Conservation (phyloP, 331 rosid genomes). For the Quercus phellos region DNA sequence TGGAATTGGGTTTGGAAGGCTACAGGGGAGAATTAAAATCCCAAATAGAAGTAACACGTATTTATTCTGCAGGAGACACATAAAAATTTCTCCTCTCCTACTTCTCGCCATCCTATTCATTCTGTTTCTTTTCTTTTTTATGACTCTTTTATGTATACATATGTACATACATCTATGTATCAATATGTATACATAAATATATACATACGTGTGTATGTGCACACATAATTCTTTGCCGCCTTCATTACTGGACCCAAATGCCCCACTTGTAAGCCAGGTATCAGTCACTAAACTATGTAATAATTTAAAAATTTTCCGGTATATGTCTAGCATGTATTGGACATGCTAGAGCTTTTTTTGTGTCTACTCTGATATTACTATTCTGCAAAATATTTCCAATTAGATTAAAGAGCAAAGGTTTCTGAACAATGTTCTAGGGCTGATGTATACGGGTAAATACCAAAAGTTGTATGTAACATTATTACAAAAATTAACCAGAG, state of each 20-base stretch:
- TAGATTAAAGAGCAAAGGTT: background rate
- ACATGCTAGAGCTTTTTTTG: background rate
- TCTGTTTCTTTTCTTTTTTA: background rate
- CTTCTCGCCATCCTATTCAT: background rate
- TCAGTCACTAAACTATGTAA: background rate
- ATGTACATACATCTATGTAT: background rate
- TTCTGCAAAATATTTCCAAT: background rate
- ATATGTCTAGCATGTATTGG: background rate
- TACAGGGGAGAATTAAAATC: background rate
- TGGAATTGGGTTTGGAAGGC: background rate
- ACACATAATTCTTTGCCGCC: background rate
- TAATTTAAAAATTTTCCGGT: background rate
- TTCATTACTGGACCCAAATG: background rate
- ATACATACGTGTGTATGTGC: background rate
- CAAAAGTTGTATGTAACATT: background rate
- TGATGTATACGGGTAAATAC: background rate
- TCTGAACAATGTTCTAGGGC: background rate
- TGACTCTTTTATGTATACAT: background rate
- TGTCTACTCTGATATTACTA: background rate
- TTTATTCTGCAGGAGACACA: background rate
- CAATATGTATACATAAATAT: background rate
- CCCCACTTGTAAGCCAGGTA: background rate
- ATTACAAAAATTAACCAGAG: background rate
- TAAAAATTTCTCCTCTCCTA: background rate
- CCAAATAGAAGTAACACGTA: background rate